Conservation (phyloP, 768 basidiomycete species). For the Fistulinella prunicolor region DNA sequence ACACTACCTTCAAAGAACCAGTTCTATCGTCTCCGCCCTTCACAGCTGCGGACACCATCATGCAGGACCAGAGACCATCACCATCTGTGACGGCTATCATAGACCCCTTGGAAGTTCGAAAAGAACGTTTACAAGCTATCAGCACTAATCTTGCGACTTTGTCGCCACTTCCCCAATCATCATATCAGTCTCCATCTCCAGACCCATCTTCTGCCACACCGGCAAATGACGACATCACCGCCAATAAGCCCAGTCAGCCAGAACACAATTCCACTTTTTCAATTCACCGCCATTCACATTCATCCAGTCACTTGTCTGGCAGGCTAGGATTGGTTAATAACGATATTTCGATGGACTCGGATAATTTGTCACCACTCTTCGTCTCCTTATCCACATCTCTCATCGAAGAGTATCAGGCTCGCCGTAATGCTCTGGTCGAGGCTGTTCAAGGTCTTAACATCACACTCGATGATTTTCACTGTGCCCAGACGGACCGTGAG, state of each 20-base stretch:
- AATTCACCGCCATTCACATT: conserved; percentile 10
- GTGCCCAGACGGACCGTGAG: conserved; percentile 17
- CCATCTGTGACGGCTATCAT: not conserved
- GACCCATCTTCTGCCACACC: not conserved
- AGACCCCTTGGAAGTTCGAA: conserved; percentile 9
- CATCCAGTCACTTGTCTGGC: conserved; percentile 1
- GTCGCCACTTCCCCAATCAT: not conserved
- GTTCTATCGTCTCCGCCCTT: conserved; percentile 1
- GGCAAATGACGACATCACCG: not conserved
- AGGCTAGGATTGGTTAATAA: not conserved
- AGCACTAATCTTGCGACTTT: conserved; percentile 11
- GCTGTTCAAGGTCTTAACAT: conserved; percentile 12
- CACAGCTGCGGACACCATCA: not conserved
- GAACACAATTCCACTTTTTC: not conserved
- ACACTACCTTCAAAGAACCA: not conserved
- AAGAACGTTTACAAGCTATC: conserved; percentile 16
- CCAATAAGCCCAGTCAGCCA: not conserved
- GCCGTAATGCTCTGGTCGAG: conserved; percentile 7
- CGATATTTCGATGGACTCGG: not conserved
- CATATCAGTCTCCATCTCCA: conserved; percentile 12
- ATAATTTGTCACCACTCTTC: not conserved
- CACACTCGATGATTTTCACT: conserved; percentile 4
- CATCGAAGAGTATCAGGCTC: conserved; percentile 11
- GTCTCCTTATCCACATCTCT: conserved; percentile 1
- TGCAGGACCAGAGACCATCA: conserved; percentile 1